A percentile compares a stretch with the other conserved stretches of the same genome.
These are phyloP conservation scores for Geum urbanum DNA, from an alignment of 306 rosid genomes.

Conservation along the genomic window DNA sequence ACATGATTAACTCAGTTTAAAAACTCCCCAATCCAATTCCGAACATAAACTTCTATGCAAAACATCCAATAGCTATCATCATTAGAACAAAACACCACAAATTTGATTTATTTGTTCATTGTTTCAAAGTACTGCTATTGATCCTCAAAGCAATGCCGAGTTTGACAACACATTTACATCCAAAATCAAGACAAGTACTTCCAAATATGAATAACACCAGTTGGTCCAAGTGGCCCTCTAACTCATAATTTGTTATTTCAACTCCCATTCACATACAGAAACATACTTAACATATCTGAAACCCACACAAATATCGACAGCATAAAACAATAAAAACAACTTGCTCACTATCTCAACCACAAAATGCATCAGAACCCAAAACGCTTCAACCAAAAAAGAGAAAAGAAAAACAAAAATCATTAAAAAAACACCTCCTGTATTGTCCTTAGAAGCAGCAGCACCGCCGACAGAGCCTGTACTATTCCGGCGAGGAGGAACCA, in stretches of 20 bases:
- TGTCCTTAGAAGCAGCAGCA: conserved; percentile 46
- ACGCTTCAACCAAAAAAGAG: no score
- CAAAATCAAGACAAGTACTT: not conserved
- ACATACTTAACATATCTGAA: conserved; percentile 1
- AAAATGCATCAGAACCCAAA: not conserved
- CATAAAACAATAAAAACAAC: not conserved
- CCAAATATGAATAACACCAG: conserved; percentile 1
- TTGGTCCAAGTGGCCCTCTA: not conserved
- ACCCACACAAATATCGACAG: not conserved
- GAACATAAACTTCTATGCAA: not conserved
- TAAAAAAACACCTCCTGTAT: conserved; percentile 53
- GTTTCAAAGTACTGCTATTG: not conserved
- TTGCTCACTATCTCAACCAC: conserved; percentile 23
- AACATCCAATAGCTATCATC: not conserved
- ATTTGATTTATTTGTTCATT: not conserved
- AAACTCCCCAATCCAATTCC: not conserved
- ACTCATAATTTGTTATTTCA: not conserved
- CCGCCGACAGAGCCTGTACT: conserved; percentile 46
- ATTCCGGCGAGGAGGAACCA: conserved; percentile 67
- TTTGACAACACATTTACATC: conserved; percentile 13
- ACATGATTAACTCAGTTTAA: not conserved
- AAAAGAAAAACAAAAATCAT: not conserved
- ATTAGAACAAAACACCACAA: not conserved
- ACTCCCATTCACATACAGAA: conserved; percentile 3
- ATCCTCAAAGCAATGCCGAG: not conserved